These are phyloP conservation scores for Naganishia liquefaciens DNA, from an alignment of 1,284 basidiomycete species.

Conservation along the genomic window DNA sequence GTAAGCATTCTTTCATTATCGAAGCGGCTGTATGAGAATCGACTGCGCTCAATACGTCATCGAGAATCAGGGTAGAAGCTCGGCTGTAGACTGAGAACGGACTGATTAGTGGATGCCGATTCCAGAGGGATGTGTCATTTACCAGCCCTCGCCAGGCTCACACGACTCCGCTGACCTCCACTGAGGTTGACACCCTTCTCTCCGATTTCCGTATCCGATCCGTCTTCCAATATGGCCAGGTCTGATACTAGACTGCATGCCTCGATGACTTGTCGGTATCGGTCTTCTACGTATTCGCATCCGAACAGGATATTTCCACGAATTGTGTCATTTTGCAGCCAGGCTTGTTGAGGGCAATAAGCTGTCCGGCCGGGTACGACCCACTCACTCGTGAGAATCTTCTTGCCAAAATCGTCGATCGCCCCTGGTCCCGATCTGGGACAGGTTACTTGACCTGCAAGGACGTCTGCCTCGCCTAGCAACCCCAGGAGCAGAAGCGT, in stretches of 20 bases:
- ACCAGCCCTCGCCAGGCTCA: slow-evolving; percentile 33
- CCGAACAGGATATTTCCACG: slow-evolving; percentile 69
- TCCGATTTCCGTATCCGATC: slow-evolving; percentile 72
- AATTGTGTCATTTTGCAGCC: slow-evolving; percentile 66
- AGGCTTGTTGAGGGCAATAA: slow-evolving; percentile 80
- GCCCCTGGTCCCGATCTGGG: slow-evolving; percentile 80
- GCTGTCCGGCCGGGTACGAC: slow-evolving; percentile 59
- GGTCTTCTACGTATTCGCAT: slow-evolving; percentile 62
- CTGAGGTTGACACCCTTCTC: slow-evolving; percentile 60
- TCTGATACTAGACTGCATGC: slow-evolving; percentile 78
- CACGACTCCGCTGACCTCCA: slow-evolving; percentile 10
- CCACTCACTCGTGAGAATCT: slow-evolving; percentile 65
- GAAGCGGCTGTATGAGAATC: slow-evolving; percentile 79
- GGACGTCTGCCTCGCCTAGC: slow-evolving; percentile 84
- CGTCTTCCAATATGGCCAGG: slow-evolving; percentile 72
- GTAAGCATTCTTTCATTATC: slow-evolving; percentile 76
- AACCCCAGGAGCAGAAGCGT: slow-evolving; percentile 75
- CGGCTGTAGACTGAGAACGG: slow-evolving; percentile 67
- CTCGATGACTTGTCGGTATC: slow-evolving; percentile 72
- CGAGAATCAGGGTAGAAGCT: slow-evolving; percentile 63
- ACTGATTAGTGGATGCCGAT: slow-evolving; percentile 74
- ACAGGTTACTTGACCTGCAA: slow-evolving; percentile 68
- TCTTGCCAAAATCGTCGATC: slow-evolving; percentile 61
- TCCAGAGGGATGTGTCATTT: slow-evolving; percentile 40
- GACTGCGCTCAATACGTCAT: slow-evolving; percentile 59